Evolutionary conservation across 352 stramenopile genomes (phyloP).

Genomic region (Globisporangium apiculatum): DNA sequence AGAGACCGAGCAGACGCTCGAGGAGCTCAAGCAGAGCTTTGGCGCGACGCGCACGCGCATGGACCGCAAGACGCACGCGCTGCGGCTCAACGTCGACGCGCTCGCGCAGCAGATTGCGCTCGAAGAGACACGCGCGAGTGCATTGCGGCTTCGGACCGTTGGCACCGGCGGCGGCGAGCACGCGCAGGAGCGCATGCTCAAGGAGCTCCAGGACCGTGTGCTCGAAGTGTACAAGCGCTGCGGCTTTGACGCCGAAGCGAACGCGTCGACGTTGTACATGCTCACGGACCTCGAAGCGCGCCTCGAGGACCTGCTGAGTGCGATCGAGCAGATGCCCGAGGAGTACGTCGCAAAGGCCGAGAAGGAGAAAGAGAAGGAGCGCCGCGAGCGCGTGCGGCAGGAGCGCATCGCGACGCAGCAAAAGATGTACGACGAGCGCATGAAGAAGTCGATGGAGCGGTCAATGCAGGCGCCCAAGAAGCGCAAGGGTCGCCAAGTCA

Average conservation of each 20-base stretch:
- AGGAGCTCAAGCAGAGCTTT: slow-evolving; percentile 93
- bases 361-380: slow-evolving; percentile 94
- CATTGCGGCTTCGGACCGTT: slow-evolving; percentile 59
- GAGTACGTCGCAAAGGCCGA: slow-evolving; percentile 92
- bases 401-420: slow-evolving; percentile 91
- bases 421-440: slow-evolving; percentile 90
- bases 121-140: slow-evolving; percentile 81
- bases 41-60: slow-evolving; percentile 87
- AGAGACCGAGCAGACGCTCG: slow-evolving; percentile 92
- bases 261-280: slow-evolving; percentile 92
- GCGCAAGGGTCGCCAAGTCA: slow-evolving; percentile 87
- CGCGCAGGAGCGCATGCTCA: slow-evolving; percentile 85
- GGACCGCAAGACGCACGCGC: slow-evolving; percentile 77
- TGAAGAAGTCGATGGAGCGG: slow-evolving; percentile 92
- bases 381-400: slow-evolving; percentile 86
- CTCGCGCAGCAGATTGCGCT: slow-evolving; percentile 81
- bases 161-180: slow-evolving; percentile 70
- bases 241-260: slow-evolving; percentile 89
- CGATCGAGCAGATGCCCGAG: slow-evolving; percentile 90
- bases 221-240: slow-evolving; percentile 90
- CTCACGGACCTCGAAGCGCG: slow-evolving; percentile 89
- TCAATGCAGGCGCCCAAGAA: slow-evolving; percentile 92
- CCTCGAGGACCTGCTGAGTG: slow-evolving; percentile 87
- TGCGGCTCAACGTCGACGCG: slow-evolving; percentile 88
- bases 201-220: slow-evolving; percentile 84